These are phyloP conservation scores for Candida coleopterorum DNA, from an alignment of 805 yeast genomes.

Conservation along the genomic window DNA sequence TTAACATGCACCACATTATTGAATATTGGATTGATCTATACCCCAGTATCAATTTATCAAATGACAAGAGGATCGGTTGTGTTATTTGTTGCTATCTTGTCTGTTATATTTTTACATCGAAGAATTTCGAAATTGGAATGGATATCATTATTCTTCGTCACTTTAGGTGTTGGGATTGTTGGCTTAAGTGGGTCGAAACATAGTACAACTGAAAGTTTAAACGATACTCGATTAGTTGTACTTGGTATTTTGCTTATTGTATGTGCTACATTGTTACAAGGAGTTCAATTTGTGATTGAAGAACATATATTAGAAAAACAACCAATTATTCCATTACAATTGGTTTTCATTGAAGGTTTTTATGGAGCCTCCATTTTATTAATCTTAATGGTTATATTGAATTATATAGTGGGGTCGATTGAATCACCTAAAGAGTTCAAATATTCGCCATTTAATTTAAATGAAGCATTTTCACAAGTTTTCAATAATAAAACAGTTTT, in stretches of 20 bases:
- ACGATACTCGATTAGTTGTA: constrained; percentile 23
- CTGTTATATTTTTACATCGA: constrained; percentile 56
- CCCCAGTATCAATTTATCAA: constrained; percentile 77
- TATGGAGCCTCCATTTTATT: constrained; percentile 52
- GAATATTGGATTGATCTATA: constrained; percentile 68
- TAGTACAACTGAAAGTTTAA: constrained; percentile 10
- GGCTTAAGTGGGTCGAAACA: constrained; percentile 60
- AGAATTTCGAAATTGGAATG: constrained; percentile 60
- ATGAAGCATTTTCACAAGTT: constrained; percentile 46
- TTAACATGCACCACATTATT: constrained; percentile 68
- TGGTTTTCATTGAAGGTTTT: constrained; percentile 73
- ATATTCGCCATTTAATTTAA: constrained; percentile 52
- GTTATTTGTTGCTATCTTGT: constrained; percentile 67
- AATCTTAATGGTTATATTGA: constrained; percentile 40
- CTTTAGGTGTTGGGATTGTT: constrained; percentile 65
- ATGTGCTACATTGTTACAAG: constrained; percentile 62
- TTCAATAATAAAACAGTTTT: constrained; percentile 41
- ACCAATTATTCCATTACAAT: constrained; percentile 53
- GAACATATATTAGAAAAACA: constrained; percentile 57
- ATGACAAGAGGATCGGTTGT: constrained; percentile 82
- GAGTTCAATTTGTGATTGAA: constrained; percentile 73
- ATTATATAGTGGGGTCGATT: constrained; percentile 34
- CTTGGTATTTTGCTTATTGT: constrained; percentile 58
- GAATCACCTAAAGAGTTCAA: constrained; percentile 29
- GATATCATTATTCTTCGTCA: constrained; percentile 59